Percentiles rank a stretch among this genome's conserved stretches.
phyloP scores from a whole-genome alignment of 768 basidiomycete species.

The Jaapia argillacea region DNA sequence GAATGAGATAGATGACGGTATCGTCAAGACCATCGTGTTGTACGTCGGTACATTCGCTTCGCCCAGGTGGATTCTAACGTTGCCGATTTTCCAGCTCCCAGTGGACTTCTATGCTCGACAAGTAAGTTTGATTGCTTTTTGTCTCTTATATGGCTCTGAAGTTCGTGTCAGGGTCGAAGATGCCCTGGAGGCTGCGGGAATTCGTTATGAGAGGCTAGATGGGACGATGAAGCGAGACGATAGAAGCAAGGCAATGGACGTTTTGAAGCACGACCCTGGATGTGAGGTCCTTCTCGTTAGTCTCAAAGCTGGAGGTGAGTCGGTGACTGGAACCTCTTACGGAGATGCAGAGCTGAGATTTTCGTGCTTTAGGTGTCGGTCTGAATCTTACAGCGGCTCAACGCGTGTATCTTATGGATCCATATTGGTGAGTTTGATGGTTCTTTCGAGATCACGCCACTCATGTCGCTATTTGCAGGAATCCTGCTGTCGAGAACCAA shows the following conservation, averaged over 20 bases:
- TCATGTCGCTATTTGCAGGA: conserved; percentile 38
- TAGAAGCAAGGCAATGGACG: conserved; percentile 84
- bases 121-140: conserved; percentile 33
- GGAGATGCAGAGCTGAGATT: not conserved
- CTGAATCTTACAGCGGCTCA: conserved; percentile 92
- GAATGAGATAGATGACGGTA: conserved; percentile 54
- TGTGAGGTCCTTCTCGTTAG: conserved; percentile 95
- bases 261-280: conserved; percentile 78
- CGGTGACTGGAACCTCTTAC: not conserved
- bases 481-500: conserved; percentile 95
- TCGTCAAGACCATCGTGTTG: conserved; percentile 93
- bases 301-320: conserved; percentile 72
- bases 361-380: conserved; percentile 58
- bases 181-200: conserved; percentile 71
- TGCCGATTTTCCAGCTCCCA: conserved; percentile 51
- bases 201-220: conserved; percentile 87
- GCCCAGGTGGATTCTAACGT: not conserved
- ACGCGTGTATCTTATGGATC: conserved; percentile 93
- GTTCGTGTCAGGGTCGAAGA: conserved; percentile 63
- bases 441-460: not conserved
- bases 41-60: conserved; percentile 31
- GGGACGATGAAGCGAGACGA: conserved; percentile 98
- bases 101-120: conserved; percentile 92
- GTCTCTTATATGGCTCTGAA: conserved; percentile 1
- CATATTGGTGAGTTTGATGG: conserved; percentile 68